phyloP scores from a whole-genome alignment of 768 basidiomycete species.

The Steccherinum ochraceum region DNA sequence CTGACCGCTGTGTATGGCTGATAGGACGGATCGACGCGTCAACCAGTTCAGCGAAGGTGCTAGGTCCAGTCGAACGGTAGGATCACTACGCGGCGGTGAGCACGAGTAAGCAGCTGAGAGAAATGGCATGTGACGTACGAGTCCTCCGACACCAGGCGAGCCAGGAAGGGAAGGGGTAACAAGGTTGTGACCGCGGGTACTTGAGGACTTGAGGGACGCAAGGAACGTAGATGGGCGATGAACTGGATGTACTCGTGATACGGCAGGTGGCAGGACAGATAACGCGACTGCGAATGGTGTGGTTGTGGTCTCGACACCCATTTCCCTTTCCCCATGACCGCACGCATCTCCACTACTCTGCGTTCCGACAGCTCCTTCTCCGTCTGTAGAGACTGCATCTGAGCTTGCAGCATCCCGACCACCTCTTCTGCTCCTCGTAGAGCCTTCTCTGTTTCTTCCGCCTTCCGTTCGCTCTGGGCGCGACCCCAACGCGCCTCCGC shows the following conservation, averaged over 20 bases:
- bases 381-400: constrained; percentile 69
- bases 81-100: constrained; percentile 73
- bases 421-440: constrained; percentile 83
- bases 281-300: constrained; percentile 26
- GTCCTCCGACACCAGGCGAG: constrained; percentile 73
- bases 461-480: constrained; percentile 68
- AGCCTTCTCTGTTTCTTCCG: constrained; percentile 69
- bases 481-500: constrained; percentile 73
- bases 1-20: constrained; percentile 84
- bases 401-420: constrained; percentile 75
- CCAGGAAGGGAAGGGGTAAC: constrained; percentile 71
- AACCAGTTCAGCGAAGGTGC: constrained; percentile 94
- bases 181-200: constrained; percentile 69
- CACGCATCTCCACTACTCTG: constrained; percentile 41
- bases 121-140: constrained; percentile 56
- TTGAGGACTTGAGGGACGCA: constrained; percentile 55
- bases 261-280: constrained; percentile 65
- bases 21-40: constrained; percentile 74
- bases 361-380: constrained; percentile 61
- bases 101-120: no score
- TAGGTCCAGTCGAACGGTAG: constrained; percentile 87
- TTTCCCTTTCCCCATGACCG: constrained; percentile 62
- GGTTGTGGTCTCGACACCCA: constrained; percentile 44
- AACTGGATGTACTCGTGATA: constrained; percentile 80
- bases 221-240: constrained; percentile 64